Percentiles rank a stretch among this genome's conserved stretches.
phyloP scores from a whole-genome alignment of 306 rosid genomes.

The Carpinus viminea region DNA sequence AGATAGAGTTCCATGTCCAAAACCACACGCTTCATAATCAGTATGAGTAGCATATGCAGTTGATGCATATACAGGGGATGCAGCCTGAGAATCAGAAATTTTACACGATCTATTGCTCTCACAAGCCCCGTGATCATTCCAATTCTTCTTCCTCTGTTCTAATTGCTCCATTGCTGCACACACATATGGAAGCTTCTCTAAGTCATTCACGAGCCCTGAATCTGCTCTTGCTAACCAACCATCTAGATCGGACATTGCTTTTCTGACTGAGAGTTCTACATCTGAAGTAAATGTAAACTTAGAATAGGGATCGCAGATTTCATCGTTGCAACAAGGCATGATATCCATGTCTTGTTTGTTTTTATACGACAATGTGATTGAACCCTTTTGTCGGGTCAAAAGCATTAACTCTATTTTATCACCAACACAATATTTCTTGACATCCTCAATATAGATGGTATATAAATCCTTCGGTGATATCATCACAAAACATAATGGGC shows the following conservation, averaged over 20 bases:
- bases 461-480: constrained; percentile 81
- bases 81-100: constrained; percentile 36
- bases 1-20: constrained; percentile 40
- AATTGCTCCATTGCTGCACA: constrained; percentile 91
- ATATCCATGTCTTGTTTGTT: constrained; percentile 46
- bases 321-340: constrained; percentile 25
- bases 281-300: constrained; percentile 88
- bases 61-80: constrained; percentile 30
- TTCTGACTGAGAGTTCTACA: constrained; percentile 79
- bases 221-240: constrained; percentile 91
- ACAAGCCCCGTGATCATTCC: constrained; percentile 61
- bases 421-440: constrained; percentile 63
- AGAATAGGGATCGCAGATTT: constrained; percentile 66
- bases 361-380: constrained; percentile 48
- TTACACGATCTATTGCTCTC: constrained; percentile 33
- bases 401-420: constrained; percentile 66
- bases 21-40: constrained; percentile 40
- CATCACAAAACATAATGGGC: constrained; percentile 93
- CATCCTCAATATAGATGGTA: constrained; percentile 73
- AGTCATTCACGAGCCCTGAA: constrained; percentile 85
- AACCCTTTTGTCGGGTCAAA: constrained; percentile 69
- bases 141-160: constrained; percentile 81
- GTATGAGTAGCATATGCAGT: constrained; percentile 32
- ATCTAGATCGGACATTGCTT: constrained; percentile 84
- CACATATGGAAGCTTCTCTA: constrained; percentile 92